These are phyloP conservation scores for Fusarium sp. DNA, from an alignment of 2,329 filamentous ascomycete species.

Conservation along the genomic window DNA sequence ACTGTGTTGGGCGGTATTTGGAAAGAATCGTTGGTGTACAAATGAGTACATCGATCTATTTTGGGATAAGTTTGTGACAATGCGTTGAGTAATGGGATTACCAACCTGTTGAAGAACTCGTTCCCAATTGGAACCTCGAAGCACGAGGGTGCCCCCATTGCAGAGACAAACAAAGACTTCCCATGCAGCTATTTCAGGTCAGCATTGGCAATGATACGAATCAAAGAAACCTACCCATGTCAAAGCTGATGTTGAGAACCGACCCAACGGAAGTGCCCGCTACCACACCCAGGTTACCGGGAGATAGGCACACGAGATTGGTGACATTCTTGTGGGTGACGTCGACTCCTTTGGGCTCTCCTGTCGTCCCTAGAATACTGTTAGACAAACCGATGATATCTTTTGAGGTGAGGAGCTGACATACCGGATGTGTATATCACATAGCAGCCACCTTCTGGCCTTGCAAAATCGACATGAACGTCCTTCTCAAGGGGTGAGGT, in stretches of 20 bases:
- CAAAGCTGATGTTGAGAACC: conserved; percentile 68
- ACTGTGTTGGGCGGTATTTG: conserved; percentile 60
- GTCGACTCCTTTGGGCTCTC: conserved; percentile 69
- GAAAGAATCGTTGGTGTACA: conserved; percentile 66
- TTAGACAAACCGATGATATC: conserved; percentile 1
- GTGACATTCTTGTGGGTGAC: conserved; percentile 66
- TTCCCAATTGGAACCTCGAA: conserved; percentile 63
- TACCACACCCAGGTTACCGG: conserved; percentile 63
- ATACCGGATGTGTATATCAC: conserved; percentile 67
- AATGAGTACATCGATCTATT: conserved; percentile 64
- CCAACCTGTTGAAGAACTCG: conserved; percentile 58
- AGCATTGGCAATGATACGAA: conserved; percentile 10
- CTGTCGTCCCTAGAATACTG: conserved; percentile 59
- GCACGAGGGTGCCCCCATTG: conserved; percentile 67
- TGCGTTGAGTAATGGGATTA: background rate
- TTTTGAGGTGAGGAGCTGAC: conserved; percentile 2
- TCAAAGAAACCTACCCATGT: conserved; percentile 64
- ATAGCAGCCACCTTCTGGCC: conserved; percentile 56
- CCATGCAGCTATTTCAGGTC: conserved; percentile 62
- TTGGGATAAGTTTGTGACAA: conserved; percentile 2
- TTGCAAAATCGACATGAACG: conserved; percentile 50
- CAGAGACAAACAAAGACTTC: conserved; percentile 68
- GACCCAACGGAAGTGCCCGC: conserved; percentile 65
- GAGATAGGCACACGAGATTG: conserved; percentile 63
- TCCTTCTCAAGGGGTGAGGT: background rate